Conservation (phyloP, 768 basidiomycete genomes). For the Trametes gibbosa region DNA sequence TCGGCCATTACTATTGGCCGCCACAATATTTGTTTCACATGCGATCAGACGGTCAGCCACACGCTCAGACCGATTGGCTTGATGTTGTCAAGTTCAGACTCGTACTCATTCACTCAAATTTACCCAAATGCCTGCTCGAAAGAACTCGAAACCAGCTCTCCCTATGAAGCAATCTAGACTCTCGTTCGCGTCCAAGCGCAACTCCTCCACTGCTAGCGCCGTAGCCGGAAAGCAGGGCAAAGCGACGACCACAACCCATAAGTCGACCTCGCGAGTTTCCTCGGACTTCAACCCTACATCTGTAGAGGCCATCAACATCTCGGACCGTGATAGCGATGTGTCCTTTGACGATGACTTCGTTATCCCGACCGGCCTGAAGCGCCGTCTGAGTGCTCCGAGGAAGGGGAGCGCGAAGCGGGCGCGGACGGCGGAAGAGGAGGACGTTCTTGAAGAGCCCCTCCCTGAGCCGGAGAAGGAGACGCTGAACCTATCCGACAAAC, state of each 20-base stretch:
- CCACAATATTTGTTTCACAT: not conserved
- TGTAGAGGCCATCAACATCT: slow-evolving; percentile 5
- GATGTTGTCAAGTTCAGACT: too few relatives aligned
- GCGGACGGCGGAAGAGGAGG: not conserved
- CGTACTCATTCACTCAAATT: too few relatives aligned
- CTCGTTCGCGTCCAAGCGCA: slow-evolving; percentile 12
- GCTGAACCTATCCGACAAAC: slow-evolving; percentile 8
- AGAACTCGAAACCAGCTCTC: not conserved
- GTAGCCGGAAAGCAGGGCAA: slow-evolving; percentile 1
- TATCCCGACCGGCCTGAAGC: not conserved
- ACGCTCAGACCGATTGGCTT: too few relatives aligned
- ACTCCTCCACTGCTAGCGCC: not conserved
- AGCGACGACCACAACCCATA: not conserved
- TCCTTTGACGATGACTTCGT: not conserved
- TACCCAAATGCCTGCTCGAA: slow-evolving; percentile 11
- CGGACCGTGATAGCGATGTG: slow-evolving; percentile 5
- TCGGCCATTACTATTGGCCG: slow-evolving; percentile 49
- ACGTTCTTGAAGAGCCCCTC: not conserved
- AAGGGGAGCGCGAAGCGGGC: not conserved
- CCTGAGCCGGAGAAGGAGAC: slow-evolving; percentile 5
- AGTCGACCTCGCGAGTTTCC: not conserved
- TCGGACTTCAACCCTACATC: slow-evolving; percentile 8
- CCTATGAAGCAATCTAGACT: slow-evolving; percentile 13
- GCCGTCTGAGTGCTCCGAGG: not conserved
- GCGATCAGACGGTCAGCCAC: too few relatives aligned